Evolutionary conservation across 768 basidiomycete species (phyloP), one percentile per base, ranked within the genome.

Genomic region (Boletus huronensis): DNA sequence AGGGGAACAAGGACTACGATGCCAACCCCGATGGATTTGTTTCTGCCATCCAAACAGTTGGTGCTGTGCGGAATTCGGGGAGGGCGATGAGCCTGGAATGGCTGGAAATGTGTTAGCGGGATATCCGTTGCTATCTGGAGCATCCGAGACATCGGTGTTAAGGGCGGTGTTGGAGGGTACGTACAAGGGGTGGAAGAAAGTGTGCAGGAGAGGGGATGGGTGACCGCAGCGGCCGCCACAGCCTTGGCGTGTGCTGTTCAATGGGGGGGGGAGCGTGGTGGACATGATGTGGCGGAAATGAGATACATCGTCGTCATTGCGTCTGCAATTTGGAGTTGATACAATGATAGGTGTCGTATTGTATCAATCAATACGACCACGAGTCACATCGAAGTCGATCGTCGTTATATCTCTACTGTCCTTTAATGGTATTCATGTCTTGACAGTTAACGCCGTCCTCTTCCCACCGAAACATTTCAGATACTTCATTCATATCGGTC

Each of bases 101-200:
- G n/a, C n/a, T n/a, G 69, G 70, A 40, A 88, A 88, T 56, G 73
- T 76, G 3, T 72, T 89, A 29, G 70, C 70, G 47, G 81, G 86
- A 35, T 81, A 84, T 66, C 81, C 88, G 1, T 72, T 77, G 26
- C 76, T 98, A 6, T 79, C 96, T 25, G 93, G 93, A 2, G 69
- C 83, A 1, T 95, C 92, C 10, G 75, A 87, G 45, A 98, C 98
- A 68, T 86, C 89, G 0, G 93, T 94, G 69, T 74, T 96, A 9
- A 93, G 91, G 0, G 68, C 71, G 2, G 75, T 91, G 25, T 77
- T 92, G 10, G 73, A 63, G 23, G 72, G 68, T 21, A 41, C 64
- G 43, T 74, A 77, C 50, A 53, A 68, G 29, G 87, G 1, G 71
- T 80, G 25, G 66, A 79, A 60, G 84, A 85, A 2, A 57, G 61